Evolutionary conservation across 768 basidiomycete species (phyloP).

Genomic region (Sistotremastrum niveocremeum): DNA sequence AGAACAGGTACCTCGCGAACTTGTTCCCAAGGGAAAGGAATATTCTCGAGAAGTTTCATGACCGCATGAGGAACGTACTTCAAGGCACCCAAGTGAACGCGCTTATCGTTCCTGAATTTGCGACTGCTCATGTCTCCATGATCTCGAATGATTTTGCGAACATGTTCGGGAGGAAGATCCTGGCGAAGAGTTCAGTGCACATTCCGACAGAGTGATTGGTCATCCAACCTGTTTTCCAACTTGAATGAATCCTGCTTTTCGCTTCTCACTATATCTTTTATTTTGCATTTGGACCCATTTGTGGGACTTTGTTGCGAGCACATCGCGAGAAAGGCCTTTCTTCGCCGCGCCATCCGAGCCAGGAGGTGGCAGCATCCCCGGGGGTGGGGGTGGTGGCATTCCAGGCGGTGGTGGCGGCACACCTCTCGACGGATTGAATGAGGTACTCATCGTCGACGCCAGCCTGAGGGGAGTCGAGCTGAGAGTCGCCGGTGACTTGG

Average conservation of each 20-base stretch:
- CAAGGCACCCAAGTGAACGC: constrained; percentile 89
- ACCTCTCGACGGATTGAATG: no score
- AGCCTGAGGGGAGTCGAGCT: no score
- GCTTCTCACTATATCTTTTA: constrained; percentile 84
- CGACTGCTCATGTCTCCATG: constrained; percentile 99
- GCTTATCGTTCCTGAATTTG: constrained; percentile 98
- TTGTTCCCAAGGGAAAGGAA: constrained; percentile 97
- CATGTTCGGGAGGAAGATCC: constrained; percentile 95
- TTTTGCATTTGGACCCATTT: constrained; percentile 95
- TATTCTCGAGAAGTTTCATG: constrained; percentile 97
- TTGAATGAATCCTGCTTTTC: constrained; percentile 79
- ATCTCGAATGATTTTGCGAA: constrained; percentile 99
- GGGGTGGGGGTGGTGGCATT: constrained; percentile 20
- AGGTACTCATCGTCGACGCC: no score
- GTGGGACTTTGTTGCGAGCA: constrained; percentile 81
- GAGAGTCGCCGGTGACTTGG: no score
- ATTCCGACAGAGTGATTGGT: constrained; percentile 1
- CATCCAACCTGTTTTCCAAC: constrained; percentile 78
- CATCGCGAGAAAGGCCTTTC: constrained; percentile 30
- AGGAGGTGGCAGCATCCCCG: constrained; percentile 13
- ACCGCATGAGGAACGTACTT: constrained; percentile 99
- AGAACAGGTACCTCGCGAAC: constrained; percentile 97
- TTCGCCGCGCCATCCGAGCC: constrained; percentile 18
- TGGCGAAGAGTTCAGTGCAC: constrained; percentile 19
- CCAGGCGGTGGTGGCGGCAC: constrained; percentile 24